Evolutionary conservation across 371 early-diverging fungal genomes (phyloP).

Genomic region (Zopfochytrium polystomum): DNA sequence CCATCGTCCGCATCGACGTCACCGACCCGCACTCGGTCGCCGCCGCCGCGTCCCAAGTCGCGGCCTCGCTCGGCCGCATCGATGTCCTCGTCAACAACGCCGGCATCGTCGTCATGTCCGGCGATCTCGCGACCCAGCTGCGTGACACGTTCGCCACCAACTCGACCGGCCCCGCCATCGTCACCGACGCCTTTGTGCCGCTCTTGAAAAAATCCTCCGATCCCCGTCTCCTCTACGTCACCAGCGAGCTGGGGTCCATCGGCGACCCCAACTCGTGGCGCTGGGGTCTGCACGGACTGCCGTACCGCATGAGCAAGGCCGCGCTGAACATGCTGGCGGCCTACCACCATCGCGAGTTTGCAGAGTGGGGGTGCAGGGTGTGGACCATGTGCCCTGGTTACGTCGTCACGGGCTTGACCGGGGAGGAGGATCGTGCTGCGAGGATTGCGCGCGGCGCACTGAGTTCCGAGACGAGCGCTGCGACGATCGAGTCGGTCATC

Average conservation of each 20-base stretch:
- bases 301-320: background rate
- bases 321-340: background rate
- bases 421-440: background rate
- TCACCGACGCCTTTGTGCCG: conserved; percentile 1
- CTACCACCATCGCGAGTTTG: conserved; percentile 1
- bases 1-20: background rate
- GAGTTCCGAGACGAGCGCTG: background rate
- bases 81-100: background rate
- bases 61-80: background rate
- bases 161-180: background rate
- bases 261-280: background rate
- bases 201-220: background rate
- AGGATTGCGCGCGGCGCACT: background rate
- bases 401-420: background rate
- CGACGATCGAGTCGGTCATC: background rate
- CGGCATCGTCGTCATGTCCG: background rate
- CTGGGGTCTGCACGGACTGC: background rate
- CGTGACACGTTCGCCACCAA: background rate
- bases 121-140: background rate
- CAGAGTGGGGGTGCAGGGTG: background rate
- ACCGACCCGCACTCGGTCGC: background rate
- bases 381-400: background rate
- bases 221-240: background rate
- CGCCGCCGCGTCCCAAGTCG: background rate
- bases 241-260: background rate